phyloP scores from a whole-genome alignment of 139 green algal genomes.

The Chlorella sp. region DNA sequence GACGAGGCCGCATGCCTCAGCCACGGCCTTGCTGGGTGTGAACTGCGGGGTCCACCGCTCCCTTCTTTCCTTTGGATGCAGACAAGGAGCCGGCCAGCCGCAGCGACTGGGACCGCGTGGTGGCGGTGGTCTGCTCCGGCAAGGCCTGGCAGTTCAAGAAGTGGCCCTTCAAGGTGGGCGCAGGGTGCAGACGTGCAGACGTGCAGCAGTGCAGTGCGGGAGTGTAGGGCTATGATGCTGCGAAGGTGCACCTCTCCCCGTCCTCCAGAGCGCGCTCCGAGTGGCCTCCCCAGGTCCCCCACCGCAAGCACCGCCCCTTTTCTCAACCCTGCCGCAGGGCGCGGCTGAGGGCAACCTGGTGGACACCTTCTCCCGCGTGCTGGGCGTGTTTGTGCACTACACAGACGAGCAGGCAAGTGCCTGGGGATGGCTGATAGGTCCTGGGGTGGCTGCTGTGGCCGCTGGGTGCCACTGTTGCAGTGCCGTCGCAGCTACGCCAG shows the following conservation, averaged over 20 bases:
- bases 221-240: too few relatives aligned
- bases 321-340: conserved; percentile 28
- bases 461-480: too few relatives aligned
- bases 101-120: conserved; percentile 68
- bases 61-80: neutral
- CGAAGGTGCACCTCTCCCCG: neutral
- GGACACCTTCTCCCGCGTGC: conserved; percentile 44
- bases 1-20: too few relatives aligned
- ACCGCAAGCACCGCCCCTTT: neutral
- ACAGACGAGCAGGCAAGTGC: conserved; percentile 51
- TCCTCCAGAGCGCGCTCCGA: neutral
- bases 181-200: neutral
- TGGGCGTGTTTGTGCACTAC: conserved; percentile 55
- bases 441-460: too few relatives aligned
- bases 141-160: conserved; percentile 80
- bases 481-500: too few relatives aligned
- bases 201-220: too few relatives aligned
- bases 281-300: neutral
- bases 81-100: conserved; percentile 35
- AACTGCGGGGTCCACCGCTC: too few relatives aligned
- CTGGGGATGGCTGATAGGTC: too few relatives aligned
- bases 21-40: too few relatives aligned
- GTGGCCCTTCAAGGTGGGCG: conserved; percentile 65
- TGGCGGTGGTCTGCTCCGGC: conserved; percentile 73
- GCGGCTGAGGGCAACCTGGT: conserved; percentile 49